Conservation (phyloP, 345 rosid species). For the rapeseed (Brassica napus) region Da-Ae NC_063442.1:28258001-28258500, state of each 20-base stretch:
- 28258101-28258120: not conserved
- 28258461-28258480: slow-evolving; percentile 21
- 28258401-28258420: not conserved
- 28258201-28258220: slow-evolving; percentile 1
- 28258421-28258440: slow-evolving; percentile 35
- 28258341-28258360: slow-evolving; percentile 44
- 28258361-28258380: slow-evolving; percentile 48
- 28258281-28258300: slow-evolving; percentile 40
- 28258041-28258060: not conserved
- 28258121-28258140: not conserved
- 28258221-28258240: slow-evolving; percentile 17
- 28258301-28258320: slow-evolving; percentile 54
- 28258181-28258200: not conserved
- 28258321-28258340: slow-evolving; percentile 61
- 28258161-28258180: not conserved
- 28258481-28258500: slow-evolving; percentile 45
- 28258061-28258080: not conserved
- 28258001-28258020: not conserved
- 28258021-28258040: not conserved
- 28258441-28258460: slow-evolving; percentile 35
- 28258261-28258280: slow-evolving; percentile 61
- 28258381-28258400: slow-evolving; percentile 48
- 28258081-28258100: not conserved
- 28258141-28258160: not conserved
- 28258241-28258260: slow-evolving; percentile 70